Conservation (phyloP, 805 yeast genomes). For the Lipomyces mesembrius region DNA sequence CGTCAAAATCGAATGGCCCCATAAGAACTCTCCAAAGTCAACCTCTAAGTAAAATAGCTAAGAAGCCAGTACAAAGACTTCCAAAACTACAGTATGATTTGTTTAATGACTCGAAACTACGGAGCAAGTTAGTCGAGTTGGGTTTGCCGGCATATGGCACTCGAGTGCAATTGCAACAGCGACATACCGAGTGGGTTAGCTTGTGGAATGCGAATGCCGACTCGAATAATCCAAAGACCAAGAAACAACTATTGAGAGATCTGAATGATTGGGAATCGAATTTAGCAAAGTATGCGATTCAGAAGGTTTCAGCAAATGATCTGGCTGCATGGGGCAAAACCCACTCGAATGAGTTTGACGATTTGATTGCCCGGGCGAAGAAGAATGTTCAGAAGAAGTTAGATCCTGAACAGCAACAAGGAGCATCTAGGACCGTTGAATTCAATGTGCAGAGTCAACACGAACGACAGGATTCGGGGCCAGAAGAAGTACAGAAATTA, state of each 20-base stretch:
- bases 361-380: constrained; percentile 39
- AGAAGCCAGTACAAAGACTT: constrained; percentile 45
- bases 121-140: constrained; percentile 59
- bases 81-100: constrained; percentile 70
- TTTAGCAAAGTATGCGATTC: constrained; percentile 39
- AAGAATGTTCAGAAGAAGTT: constrained; percentile 12
- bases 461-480: not conserved
- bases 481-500: not conserved
- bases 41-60: not conserved
- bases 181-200: constrained; percentile 78
- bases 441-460: not conserved
- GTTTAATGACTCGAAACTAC: constrained; percentile 61
- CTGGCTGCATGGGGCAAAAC: constrained; percentile 37
- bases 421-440: not conserved
- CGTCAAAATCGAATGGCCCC: not conserved
- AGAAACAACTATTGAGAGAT: constrained; percentile 58
- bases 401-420: not conserved
- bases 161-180: constrained; percentile 62
- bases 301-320: constrained; percentile 37
- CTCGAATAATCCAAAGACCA: constrained; percentile 64
- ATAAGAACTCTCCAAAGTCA: not conserved
- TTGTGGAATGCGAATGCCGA: constrained; percentile 84
- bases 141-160: constrained; percentile 68
- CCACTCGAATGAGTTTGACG: constrained; percentile 39
- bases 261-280: constrained; percentile 70